Conservation (phyloP, 768 basidiomycete species). For the Aureoboletus auriporus region DNA sequence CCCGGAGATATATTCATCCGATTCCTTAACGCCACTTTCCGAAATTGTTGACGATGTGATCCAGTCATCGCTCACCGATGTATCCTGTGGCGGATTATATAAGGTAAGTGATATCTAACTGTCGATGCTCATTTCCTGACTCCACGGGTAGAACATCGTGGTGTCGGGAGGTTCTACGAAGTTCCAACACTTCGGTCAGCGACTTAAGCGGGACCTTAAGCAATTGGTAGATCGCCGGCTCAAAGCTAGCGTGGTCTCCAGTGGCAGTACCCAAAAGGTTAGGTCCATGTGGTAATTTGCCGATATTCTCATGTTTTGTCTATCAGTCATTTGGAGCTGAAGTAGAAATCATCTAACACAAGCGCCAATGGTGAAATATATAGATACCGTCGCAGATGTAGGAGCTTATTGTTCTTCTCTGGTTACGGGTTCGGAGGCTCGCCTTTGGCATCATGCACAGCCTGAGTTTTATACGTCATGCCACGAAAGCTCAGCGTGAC, state of each 20-base stretch:
- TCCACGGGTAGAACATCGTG: slow-evolving; percentile 79
- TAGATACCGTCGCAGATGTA: not conserved
- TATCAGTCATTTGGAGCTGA: slow-evolving; percentile 90
- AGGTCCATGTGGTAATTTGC: slow-evolving; percentile 13
- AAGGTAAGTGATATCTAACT: slow-evolving; percentile 49
- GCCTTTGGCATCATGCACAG: slow-evolving; percentile 78
- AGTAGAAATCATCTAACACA: slow-evolving; percentile 97
- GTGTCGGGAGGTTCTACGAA: slow-evolving; percentile 96
- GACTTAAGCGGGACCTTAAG: slow-evolving; percentile 93
- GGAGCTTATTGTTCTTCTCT: slow-evolving; percentile 7
- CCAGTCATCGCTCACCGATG: slow-evolving; percentile 94
- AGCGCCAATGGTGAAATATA: slow-evolving; percentile 75
- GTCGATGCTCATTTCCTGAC: not conserved
- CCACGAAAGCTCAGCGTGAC: slow-evolving; percentile 93
- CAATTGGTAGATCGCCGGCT: slow-evolving; percentile 89
- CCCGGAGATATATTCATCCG: slow-evolving; percentile 96
- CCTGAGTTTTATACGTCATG: slow-evolving; percentile 95
- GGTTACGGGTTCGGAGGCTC: slow-evolving; percentile 98
- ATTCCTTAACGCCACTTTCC: slow-evolving; percentile 94
- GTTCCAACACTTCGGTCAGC: slow-evolving; percentile 98
- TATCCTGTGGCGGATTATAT: slow-evolving; percentile 92
- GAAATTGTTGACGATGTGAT: slow-evolving; percentile 96
- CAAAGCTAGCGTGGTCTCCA: slow-evolving; percentile 67
- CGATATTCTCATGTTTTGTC: slow-evolving; percentile 2
- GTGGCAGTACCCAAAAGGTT: slow-evolving; percentile 76